Evolutionary conservation across 2,329 filamentous ascomycete genomes (phyloP).

Genomic region (Epichloe bromicola): DNA sequence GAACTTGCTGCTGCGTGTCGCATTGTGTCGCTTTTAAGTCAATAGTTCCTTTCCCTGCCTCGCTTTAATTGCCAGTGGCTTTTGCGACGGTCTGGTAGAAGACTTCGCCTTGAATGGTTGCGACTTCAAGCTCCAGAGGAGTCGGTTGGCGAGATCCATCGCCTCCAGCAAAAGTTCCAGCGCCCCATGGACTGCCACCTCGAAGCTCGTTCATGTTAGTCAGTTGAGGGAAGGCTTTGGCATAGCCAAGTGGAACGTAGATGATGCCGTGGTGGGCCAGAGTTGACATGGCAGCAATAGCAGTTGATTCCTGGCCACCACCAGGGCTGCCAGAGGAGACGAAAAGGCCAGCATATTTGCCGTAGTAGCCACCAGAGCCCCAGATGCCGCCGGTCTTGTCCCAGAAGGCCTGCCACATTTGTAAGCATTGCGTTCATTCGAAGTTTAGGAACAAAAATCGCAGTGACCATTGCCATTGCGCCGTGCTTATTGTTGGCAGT

Average conservation of each 20-base stretch:
- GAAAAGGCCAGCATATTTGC: slow-evolving; percentile 88
- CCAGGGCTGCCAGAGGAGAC: slow-evolving; percentile 72
- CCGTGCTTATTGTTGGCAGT: background rate
- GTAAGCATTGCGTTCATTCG: background rate
- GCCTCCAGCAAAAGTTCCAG: slow-evolving; percentile 68
- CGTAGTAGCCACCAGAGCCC: slow-evolving; percentile 61
- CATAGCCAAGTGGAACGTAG: slow-evolving; percentile 92
- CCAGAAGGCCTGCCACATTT: slow-evolving; percentile 49
- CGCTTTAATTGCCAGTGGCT: slow-evolving; percentile 68
- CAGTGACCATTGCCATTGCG: background rate
- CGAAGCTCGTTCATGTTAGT: slow-evolving; percentile 65
- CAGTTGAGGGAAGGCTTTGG: slow-evolving; percentile 59
- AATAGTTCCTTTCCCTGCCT: slow-evolving; percentile 19
- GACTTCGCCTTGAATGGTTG: slow-evolving; percentile 66
- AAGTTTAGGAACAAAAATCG: too few species aligned
- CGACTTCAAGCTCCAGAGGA: slow-evolving; percentile 63
- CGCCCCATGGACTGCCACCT: slow-evolving; percentile 85
- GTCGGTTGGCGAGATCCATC: slow-evolving; percentile 79
- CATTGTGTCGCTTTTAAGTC: background rate
- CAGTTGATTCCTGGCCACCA: slow-evolving; percentile 88
- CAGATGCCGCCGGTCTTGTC: slow-evolving; percentile 82
- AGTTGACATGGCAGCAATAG: slow-evolving; percentile 68
- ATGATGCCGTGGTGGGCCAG: slow-evolving; percentile 88
- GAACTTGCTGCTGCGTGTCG: background rate
- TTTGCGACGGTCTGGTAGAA: slow-evolving; percentile 73